Evolutionary conservation across 2,329 filamentous ascomycete genomes (phyloP), one percentile per base, ranked within the genome.

Genomic region (Fusarium nygamai): DNA sequence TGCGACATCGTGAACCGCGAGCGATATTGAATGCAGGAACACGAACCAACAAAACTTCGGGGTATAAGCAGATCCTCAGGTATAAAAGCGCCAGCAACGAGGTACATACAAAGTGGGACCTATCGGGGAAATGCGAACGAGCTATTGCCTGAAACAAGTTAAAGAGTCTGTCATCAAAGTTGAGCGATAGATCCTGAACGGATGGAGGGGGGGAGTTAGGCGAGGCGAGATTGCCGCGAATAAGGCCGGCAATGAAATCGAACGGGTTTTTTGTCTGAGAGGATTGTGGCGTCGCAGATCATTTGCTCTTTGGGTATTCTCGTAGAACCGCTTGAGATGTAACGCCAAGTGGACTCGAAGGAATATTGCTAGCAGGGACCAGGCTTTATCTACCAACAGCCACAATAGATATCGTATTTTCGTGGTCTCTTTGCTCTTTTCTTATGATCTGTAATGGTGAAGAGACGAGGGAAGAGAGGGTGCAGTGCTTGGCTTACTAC

Each of bases 1-100:
- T 61, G 67, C 46, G 72, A 69, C 76, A 78, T 78, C 8, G 14
- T n/a, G 24, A 17, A 20, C 36, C 57, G 65, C 50, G 50, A 7
- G 58, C 10, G 12, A 57, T 43, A 33, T 43, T 33, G 41, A 44
- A 24, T 64, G 63, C 56, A 67, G 64, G 27, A 67, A 64, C 51
- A 50, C 39, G 22, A 64, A 53, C 38, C 27, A 38, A 38, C 33
- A n/a, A 39, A 17, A 36, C 8, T 22, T 51, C 7, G 17, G 41
- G 36, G 22, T n/a, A n/a, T 17, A 43, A 43, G 51, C 67, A 70
- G 66, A 54, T 48, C 60, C 12, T 34, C 20, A 29, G 34, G 38
- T 50, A 67, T 72, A 67, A 72, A 54, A 71, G 39, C 33, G 66
- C 24, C 27, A 54, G 27, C 14, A 19, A 19, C 8, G 33, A 34